Conservation (phyloP, 2,329 filamentous ascomycete species). For the Neonectria ditissima region DNA sequence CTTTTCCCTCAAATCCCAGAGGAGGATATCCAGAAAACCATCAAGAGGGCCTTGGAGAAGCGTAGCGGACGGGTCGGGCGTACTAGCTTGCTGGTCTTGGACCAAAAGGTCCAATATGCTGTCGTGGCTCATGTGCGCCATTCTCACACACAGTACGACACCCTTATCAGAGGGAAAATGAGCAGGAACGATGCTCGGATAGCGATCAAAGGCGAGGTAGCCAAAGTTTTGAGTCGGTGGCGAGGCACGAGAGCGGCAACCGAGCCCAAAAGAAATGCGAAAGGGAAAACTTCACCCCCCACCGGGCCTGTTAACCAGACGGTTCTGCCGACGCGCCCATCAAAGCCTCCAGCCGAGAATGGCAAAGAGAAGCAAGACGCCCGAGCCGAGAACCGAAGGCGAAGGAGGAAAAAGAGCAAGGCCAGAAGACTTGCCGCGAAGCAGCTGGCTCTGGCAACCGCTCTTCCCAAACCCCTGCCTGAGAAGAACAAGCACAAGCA, state of each 20-base stretch:
- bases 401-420: not conserved
- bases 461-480: not conserved
- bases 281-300: not conserved
- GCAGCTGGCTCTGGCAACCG: not conserved
- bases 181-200: constrained; percentile 5
- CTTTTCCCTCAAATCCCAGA: constrained; percentile 19
- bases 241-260: constrained; percentile 3
- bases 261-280: constrained; percentile 4
- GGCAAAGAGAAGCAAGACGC: not conserved
- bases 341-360: not conserved
- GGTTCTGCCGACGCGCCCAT: not conserved
- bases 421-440: not conserved
- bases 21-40: constrained; percentile 8
- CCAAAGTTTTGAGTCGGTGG: constrained; percentile 5
- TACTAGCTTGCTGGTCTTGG: constrained; percentile 6
- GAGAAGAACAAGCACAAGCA: not conserved
- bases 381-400: not conserved
- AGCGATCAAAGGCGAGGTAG: constrained; percentile 2
- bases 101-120: constrained; percentile 14
- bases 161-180: constrained; percentile 8
- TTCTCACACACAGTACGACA: constrained; percentile 17
- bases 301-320: not conserved
- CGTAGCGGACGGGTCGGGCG: constrained; percentile 22
- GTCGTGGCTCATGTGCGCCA: constrained; percentile 20
- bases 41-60: constrained; percentile 16